Evolutionary conservation across 345 rosid genomes (phyloP), one percentile per base, ranked within the genome.

Genomic region (Mallotus nudiflorus): DNA sequence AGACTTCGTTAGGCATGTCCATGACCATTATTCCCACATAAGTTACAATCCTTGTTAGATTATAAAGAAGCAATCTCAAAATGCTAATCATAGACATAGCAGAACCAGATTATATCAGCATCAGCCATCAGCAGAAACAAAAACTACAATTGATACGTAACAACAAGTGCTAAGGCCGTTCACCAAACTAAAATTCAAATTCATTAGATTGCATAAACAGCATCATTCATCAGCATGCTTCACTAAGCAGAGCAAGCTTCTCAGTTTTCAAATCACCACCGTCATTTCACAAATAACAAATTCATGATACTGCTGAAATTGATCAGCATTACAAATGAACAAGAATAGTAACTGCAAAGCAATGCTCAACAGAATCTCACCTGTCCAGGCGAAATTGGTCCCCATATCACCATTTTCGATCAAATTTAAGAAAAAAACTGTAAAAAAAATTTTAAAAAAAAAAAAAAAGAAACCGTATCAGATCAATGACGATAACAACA

Each of bases 311-410:
- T n/a, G n/a, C n/a, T n/a, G n/a, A n/a, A n/a, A n/a, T n/a, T n/a
- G n/a, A n/a, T n/a, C n/a, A n/a, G n/a, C 65, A 29, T n/a, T 31
- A 15, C 6, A 31, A 57, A 44, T 57, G 28, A 42, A 59, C 29
- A 11, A 49, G 3, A 24, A 51, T 46, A 45, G 62, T 19, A 61
- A 63, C 29, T 20, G 20, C 44, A 70, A 37, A 66, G 58, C 62
- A 75, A 70, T 50, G 40, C 74, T 24, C 6, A 61, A 50, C 18
- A 70, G 44, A 25, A 35, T 18, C 16, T 50, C 46, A 94, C 98
- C 96, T 85, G 93, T 45, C 97, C 96, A 76, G 96, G 91, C 78
- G 98, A 83, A 50, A 94, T 84, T 22, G 87, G 83, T 66, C 82
- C 90, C 65, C 80, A 79, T 75, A 78, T 86, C 84, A 70, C 91